phyloP scores from a whole-genome alignment of 225 moss, liverwort and hornwort species.

The Lunularia cruciata region DNA sequence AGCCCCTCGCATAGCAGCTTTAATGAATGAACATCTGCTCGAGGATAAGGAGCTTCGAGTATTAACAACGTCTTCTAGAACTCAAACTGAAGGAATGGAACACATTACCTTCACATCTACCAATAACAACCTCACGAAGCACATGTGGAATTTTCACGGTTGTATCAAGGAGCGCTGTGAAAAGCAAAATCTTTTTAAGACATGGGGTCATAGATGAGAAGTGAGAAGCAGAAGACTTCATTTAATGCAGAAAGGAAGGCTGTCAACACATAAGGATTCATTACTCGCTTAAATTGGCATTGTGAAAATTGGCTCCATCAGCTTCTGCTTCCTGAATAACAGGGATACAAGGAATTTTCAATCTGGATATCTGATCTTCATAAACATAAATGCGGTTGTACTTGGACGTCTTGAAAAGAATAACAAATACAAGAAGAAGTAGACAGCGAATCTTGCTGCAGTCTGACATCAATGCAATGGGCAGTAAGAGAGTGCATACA shows the following conservation, averaged over 20 bases:
- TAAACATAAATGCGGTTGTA: too few species aligned
- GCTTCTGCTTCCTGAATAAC: conserved; percentile 61
- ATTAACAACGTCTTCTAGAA: not conserved
- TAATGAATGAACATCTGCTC: conserved; percentile 56
- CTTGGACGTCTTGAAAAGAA: too few species aligned
- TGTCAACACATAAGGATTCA: conserved; percentile 14
- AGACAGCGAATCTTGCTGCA: too few species aligned
- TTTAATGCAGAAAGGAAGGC: not conserved
- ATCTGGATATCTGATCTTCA: not conserved
- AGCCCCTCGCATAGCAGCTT: conserved; percentile 72
- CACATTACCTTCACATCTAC: not conserved
- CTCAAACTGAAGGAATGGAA: not conserved
- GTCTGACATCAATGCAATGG: not conserved
- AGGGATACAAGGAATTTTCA: not conserved
- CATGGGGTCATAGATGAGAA: too few species aligned
- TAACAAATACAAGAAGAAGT: too few species aligned
- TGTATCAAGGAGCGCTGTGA: too few species aligned
- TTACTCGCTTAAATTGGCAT: conserved; percentile 63
- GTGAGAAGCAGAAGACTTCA: not conserved
- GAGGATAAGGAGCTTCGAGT: not conserved
- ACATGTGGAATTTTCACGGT: not conserved
- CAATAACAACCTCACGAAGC: not conserved
- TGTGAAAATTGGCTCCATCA: conserved; percentile 84
- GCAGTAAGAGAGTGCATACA: conserved; percentile 28
- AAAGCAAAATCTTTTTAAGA: too few species aligned